phyloP scores from a whole-genome alignment of 1,284 basidiomycete species.

The Hortiboletus rubellus region DNA sequence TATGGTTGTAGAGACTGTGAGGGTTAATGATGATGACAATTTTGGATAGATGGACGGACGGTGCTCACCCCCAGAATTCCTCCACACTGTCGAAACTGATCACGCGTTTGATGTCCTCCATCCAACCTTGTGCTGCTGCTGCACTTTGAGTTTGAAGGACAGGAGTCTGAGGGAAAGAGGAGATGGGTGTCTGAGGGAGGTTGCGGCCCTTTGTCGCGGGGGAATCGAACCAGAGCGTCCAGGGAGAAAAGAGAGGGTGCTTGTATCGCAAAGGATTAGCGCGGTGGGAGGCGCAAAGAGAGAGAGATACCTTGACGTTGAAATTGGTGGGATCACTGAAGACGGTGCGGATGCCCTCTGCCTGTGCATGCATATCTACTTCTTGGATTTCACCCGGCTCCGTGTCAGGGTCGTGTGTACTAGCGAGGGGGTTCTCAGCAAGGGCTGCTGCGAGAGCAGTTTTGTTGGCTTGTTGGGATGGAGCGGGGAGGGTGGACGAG shows the following conservation, averaged over 20 bases:
- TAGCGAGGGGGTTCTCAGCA: slow-evolving; percentile 50
- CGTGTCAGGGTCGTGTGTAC: slow-evolving; percentile 32
- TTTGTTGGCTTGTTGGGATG: slow-evolving; percentile 70
- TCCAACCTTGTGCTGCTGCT: slow-evolving; percentile 83
- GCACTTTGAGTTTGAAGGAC: slow-evolving; percentile 64
- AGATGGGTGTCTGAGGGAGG: slow-evolving; percentile 81
- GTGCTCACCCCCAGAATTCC: slow-evolving; percentile 92
- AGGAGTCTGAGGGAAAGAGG: slow-evolving; percentile 77
- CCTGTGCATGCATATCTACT: slow-evolving; percentile 76
- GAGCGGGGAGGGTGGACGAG: slow-evolving; percentile 45
- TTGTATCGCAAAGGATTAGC: slow-evolving; percentile 35
- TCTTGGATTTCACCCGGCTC: slow-evolving; percentile 80
- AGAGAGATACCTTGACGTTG: slow-evolving; percentile 78
- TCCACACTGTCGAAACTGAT: slow-evolving; percentile 94
- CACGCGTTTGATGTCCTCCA: slow-evolving; percentile 95
- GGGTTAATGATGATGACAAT: slow-evolving; percentile 13
- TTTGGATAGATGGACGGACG: slow-evolving; percentile 4
- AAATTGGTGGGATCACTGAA: slow-evolving; percentile 88
- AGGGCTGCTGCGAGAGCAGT: slow-evolving; percentile 71
- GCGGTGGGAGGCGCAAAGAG: not conserved
- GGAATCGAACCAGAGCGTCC: slow-evolving; percentile 98
- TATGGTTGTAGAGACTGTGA: slow-evolving; percentile 91
- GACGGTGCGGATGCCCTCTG: slow-evolving; percentile 84
- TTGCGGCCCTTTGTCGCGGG: slow-evolving; percentile 85
- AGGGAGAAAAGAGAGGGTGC: slow-evolving; percentile 92